phyloP scores from a whole-genome alignment of 108 stramenopile species.

The Cyclostephanos tholiformis region DNA sequence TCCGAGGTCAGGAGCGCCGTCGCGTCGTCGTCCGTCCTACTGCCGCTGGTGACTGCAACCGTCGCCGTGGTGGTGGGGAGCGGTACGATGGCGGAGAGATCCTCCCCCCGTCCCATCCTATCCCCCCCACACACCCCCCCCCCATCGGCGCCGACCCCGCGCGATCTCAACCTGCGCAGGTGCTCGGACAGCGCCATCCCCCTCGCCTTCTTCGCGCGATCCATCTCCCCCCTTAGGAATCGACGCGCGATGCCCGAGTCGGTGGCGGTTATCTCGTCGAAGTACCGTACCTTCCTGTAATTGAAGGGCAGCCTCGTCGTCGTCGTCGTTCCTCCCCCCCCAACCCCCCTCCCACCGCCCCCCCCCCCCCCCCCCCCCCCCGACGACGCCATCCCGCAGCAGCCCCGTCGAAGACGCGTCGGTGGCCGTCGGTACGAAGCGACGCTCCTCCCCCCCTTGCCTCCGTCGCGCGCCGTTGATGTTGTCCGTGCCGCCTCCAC shows the following conservation, averaged over 20 bases:
- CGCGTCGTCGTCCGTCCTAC: background rate
- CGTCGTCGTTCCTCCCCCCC: slow-evolving; percentile 13
- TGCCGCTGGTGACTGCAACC: too few relatives aligned
- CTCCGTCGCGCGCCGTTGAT: slow-evolving; percentile 34
- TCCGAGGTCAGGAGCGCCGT: slow-evolving; percentile 12
- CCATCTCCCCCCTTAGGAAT: slow-evolving; percentile 56
- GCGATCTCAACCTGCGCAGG: slow-evolving; percentile 49
- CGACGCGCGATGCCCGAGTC: slow-evolving; percentile 61
- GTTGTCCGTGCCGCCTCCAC: slow-evolving; percentile 7
- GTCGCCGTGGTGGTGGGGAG: too few relatives aligned
- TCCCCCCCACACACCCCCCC: too few relatives aligned
- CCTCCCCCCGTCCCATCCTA: too few relatives aligned
- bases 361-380: slow-evolving; percentile 7
- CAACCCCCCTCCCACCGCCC: background rate
- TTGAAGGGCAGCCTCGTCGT: slow-evolving; percentile 74
- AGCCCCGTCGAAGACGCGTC: slow-evolving; percentile 32
- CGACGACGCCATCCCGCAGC: slow-evolving; percentile 18
- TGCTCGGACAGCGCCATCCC: slow-evolving; percentile 50
- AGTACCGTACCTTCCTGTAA: slow-evolving; percentile 72
- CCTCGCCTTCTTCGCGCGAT: slow-evolving; percentile 48
- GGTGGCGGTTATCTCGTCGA: slow-evolving; percentile 68
- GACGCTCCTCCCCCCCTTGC: slow-evolving; percentile 24
- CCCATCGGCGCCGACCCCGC: slow-evolving; percentile 38
- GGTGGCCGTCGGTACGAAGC: slow-evolving; percentile 32
- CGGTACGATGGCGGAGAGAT: too few relatives aligned